phyloP scores from a whole-genome alignment of 140 eudicot genomes.

The Ambrosia hybrid region DNA sequence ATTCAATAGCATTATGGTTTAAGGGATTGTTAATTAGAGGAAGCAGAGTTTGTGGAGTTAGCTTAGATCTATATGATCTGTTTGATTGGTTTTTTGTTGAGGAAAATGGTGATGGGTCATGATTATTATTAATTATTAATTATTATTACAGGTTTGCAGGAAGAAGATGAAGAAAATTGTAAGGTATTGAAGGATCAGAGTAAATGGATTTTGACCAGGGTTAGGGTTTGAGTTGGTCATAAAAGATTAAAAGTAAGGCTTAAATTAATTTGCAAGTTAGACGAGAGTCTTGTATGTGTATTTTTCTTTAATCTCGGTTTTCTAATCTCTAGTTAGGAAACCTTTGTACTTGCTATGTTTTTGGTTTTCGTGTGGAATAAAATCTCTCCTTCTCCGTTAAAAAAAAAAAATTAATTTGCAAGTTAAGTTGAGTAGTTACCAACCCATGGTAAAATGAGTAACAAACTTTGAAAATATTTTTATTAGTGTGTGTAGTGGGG shows the following conservation, averaged over 20 bases:
- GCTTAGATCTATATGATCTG: constrained; percentile 15
- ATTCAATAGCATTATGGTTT: constrained; percentile 40
- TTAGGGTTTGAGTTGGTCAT: neutral
- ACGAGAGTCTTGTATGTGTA: no score
- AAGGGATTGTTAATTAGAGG: neutral
- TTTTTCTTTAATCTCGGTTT: no score
- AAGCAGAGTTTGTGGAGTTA: neutral
- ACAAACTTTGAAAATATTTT: neutral
- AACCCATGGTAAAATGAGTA: neutral
- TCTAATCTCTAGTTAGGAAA: no score
- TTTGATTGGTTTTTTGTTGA: constrained; percentile 19
- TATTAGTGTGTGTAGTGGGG: no score
- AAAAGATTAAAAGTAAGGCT: constrained; percentile 7
- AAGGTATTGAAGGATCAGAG: neutral
- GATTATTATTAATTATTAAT: no score
- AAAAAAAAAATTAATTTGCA: no score
- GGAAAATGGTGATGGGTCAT: constrained; percentile 10
- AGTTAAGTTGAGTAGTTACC: neutral
- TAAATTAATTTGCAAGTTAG: no score
- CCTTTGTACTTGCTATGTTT: no score
- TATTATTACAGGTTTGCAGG: no score
- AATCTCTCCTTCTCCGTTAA: no score
- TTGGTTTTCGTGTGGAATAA: no score
- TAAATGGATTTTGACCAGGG: neutral
- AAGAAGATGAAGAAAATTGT: constrained; percentile 1